Evolutionary conservation across 495 filamentous ascomycete species (phyloP), one percentile per base, ranked within the genome.

Genomic region (Neurospora sp.): DNA sequence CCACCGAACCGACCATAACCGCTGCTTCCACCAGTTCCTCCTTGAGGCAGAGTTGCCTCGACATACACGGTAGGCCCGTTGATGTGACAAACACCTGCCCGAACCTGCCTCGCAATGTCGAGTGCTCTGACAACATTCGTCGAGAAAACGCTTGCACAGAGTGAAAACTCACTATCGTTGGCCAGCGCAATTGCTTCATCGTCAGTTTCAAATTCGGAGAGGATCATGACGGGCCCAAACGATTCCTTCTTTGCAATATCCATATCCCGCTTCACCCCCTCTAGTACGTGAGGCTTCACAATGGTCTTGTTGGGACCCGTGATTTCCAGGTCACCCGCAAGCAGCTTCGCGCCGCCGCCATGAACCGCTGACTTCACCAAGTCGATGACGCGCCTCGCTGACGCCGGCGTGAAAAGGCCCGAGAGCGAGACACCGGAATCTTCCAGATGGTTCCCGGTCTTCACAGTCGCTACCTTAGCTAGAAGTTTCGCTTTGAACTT

Each of bases 371-470:
- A 83, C 1, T 82, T 74, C 31, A 91, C 81, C 1, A 93, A 77
- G 14, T 80, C 81, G 75, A 86, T 82, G 72, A 88, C 87, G 72
- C 90, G 90, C 38, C 84, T 78, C 35, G 89, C 87, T 3, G 84
- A 84, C 1, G 85, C 84, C 0, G 84, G 71, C 20, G 83, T 83
- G 35, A 91, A 85, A 6, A 91, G 82, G 0, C 87, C 82, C 10
- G 88, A 88, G 16, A 82, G 81, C 1, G 84, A 77, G 1, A 81
- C 76, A 7, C 84, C 75, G 7, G 83, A 78, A 2, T 85, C 74
- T 73, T 88, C 86, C 38, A 74, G 68, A 65, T 78, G 79, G 39
- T 79, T 79, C 4, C 78, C 79, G 2, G 72, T 71, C 53, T 79
- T 79, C 70, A 81, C 27, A 8, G n/a, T 40, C 59, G 75, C 31